Evolutionary conservation across 352 stramenopile genomes (phyloP), one percentile per base, ranked within the genome.

Genomic region (Phytophthora ohioensis): DNA sequence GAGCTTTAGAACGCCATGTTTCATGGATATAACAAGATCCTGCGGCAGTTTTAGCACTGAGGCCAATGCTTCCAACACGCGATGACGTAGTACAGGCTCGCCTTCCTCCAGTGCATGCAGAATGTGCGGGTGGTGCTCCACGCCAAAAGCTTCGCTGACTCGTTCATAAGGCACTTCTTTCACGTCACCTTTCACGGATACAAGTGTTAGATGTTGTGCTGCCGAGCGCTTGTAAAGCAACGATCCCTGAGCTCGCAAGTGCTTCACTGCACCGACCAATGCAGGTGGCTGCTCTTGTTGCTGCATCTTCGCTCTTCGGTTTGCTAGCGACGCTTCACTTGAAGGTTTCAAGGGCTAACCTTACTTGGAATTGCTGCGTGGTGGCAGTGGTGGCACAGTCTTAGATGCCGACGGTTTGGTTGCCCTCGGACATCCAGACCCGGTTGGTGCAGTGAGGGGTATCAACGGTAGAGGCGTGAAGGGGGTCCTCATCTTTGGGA

Each of bases 41-140:
- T 87, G 78, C 3, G 87, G 85, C 17, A 91, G 63, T 53, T 80
- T 82, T 47, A 92, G 82, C n/a, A 92, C 79, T 0, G 76, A 69
- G 3, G 61, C 35, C 66, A 92, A 77, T 4, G 80, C 75, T 8
- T 67, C 60, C 42, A 94, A 68, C 21, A 88, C 82, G 35, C 85
- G 82, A 47, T 78, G 73, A 60, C 80, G 71, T 41, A 92, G 72
- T 17, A 73, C 54, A 0, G 80, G 64, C 35, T 92, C 81, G 10
- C 84, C 82, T 51, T 92, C 79, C 9, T 76, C 67, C 10, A 94
- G 76, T 30, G 77, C 72, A 57, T 89, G 78, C 57, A 94, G 68
- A 43, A 94, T 49, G 21, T 92, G 81, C 38, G 87, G 81, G 54
- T 85, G 90, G 69, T 94, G 92, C 27, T 91, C 85, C 17, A 71